Percentiles rank a stretch among this genome's conserved stretches.
These are phyloP conservation scores for Monilinia vaccinii-corymbosi DNA, from an alignment of 2,329 filamentous ascomycete genomes.

Conservation along the genomic window DNA sequence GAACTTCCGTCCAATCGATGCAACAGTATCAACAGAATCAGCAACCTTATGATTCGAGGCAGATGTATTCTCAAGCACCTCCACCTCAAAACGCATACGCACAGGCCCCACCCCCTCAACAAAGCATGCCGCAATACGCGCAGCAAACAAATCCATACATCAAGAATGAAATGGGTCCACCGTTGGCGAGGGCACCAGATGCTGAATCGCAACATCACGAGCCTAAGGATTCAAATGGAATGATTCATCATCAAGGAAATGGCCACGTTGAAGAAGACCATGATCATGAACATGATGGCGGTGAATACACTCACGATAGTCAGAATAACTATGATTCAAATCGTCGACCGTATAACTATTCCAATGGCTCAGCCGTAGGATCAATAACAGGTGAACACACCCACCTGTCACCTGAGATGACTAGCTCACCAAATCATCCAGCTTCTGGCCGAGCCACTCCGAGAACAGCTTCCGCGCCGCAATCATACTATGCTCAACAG, in stretches of 20 bases:
- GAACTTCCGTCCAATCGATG: slow-evolving; percentile 66
- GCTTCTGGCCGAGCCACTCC: slow-evolving; percentile 81
- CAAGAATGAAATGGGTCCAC: slow-evolving; percentile 84
- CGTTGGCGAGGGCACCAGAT: slow-evolving; percentile 51
- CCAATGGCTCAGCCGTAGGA: slow-evolving; percentile 53
- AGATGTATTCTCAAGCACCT: slow-evolving; percentile 66
- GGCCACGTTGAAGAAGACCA: slow-evolving; percentile 57
- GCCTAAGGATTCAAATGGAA: slow-evolving; percentile 56
- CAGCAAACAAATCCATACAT: slow-evolving; percentile 50
- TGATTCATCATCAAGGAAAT: slow-evolving; percentile 49
- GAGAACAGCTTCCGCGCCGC: slow-evolving; percentile 62
- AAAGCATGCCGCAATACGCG: slow-evolving; percentile 62
- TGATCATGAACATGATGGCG: slow-evolving; percentile 65
- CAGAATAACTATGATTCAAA: slow-evolving; percentile 61
- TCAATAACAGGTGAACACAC: slow-evolving; percentile 62
- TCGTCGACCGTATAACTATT: slow-evolving; percentile 71
- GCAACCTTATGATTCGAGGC: slow-evolving; percentile 69
- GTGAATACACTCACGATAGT: slow-evolving; percentile 82
- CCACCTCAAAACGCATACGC: slow-evolving; percentile 61
- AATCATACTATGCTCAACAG: slow-evolving; percentile 62
- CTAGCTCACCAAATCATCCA: slow-evolving; percentile 70
- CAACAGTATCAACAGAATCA: slow-evolving; percentile 61
- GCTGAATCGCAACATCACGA: slow-evolving; percentile 52
- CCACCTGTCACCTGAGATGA: slow-evolving; percentile 75
- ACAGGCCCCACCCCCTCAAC: slow-evolving; percentile 48